Evolutionary conservation across 257 asterid genomes (phyloP), one percentile per base, ranked within the genome.

Genomic region (Forsythia suspensa): DNA sequence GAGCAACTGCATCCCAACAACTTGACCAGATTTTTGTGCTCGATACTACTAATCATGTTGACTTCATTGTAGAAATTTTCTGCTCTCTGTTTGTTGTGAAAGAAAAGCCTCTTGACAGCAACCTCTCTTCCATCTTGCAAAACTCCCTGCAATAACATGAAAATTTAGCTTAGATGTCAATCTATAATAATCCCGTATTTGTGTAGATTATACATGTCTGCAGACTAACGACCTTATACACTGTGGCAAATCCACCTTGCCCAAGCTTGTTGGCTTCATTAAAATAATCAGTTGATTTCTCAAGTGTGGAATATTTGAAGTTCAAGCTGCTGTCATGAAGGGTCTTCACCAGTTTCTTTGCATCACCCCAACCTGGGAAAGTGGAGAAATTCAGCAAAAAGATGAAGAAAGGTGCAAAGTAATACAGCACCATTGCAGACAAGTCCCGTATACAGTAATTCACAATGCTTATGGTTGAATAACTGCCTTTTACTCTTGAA

Each of bases 231-330:
- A 90, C 97, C 96, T 89, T 94, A 76, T 94, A 92, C 24, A 94
- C 99, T 18, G 95, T 91, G 69, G 98, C 99, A 51, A 93, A 95
- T 82, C 98, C 99, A 65, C 99, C 99, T 72, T 95, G 95, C 34
- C 99, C 99, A 12, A 95, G 95, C 91, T 92, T 95, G 85, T 95
- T 95, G 3, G 89, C 90, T 78, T 92, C 94, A 18, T 89, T 89
- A 67, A 95, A 95, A 39, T 92, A 87, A 72, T 70, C 85, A 0
- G 99, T 95, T 76, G 98, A 98, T 86, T 90, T 95, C 82, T 95
- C 99, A 2, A 95, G 97, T 18, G 95, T 88, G 43, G 98, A 91
- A 75, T 91, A 89, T 75, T 95, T 94, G 96, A 92, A 94, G 90
- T 94, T 94, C 84, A 94, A 83, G 90, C 97, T 92, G 79, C 91